Evolutionary conservation across 2,329 filamentous ascomycete species (phyloP).

Genomic region (Colletotrichum eremochloae): DNA sequence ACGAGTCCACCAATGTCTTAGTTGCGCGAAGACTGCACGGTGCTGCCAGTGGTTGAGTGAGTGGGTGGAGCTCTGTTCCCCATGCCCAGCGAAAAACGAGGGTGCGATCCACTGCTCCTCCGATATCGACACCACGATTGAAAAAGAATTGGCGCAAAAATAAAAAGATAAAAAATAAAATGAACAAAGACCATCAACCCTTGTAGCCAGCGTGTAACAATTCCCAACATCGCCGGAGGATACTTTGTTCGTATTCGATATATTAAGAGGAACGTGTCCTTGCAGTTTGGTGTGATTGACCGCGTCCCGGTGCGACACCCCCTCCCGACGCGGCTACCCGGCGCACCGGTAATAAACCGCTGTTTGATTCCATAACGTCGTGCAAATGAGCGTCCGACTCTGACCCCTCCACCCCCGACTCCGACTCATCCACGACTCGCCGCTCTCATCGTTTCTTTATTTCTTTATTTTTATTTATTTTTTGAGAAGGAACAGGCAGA

Average conservation of each 20-base stretch:
- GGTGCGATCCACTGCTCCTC: constrained; percentile 19
- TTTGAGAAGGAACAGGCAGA: not conserved
- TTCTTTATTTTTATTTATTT: not conserved
- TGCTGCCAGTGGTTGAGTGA: constrained; percentile 3
- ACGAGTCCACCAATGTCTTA: not conserved
- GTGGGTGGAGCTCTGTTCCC: constrained; percentile 25
- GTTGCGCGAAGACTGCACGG: not conserved
- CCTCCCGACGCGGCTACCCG: constrained; percentile 32
- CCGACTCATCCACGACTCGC: constrained; percentile 14
- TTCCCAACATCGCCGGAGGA: constrained; percentile 10
- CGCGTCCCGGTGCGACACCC: constrained; percentile 27
- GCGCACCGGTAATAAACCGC: constrained; percentile 27
- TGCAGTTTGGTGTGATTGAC: constrained; percentile 9
- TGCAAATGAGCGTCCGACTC: constrained; percentile 9
- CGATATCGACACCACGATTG: constrained; percentile 17
- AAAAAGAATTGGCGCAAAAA: not conserved
- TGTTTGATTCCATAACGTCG: constrained; percentile 16
- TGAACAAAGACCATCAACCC: not conserved
- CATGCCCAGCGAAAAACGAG: constrained; percentile 25
- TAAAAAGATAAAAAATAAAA: not conserved
- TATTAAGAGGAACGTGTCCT: constrained; percentile 24
- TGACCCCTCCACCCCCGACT: not conserved
- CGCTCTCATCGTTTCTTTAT: not conserved
- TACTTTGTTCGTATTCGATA: constrained; percentile 26
- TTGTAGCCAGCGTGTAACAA: not conserved